phyloP scores from a whole-genome alignment of 2,329 filamentous ascomycete species.

The Penicillium sclerotigenum region DNA sequence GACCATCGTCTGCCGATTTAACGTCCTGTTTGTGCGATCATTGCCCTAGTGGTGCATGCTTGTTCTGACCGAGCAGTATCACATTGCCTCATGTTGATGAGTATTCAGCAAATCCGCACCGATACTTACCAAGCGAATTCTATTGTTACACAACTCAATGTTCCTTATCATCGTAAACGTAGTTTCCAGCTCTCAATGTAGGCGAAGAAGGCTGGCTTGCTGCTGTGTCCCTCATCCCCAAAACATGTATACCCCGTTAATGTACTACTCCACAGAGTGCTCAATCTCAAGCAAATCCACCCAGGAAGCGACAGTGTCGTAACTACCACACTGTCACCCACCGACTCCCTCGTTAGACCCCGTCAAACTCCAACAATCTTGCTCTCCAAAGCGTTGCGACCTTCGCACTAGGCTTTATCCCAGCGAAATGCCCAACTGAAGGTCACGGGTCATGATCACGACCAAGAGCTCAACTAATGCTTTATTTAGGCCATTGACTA shows the following conservation, averaged over 20 bases:
- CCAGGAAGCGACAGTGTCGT: neutral
- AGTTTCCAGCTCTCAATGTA: neutral
- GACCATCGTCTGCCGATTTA: neutral
- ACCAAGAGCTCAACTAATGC: neutral
- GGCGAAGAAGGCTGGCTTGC: neutral
- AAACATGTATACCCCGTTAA: neutral
- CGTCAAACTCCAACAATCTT: no score
- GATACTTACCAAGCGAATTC: slow-evolving; percentile 5
- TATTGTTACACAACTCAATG: slow-evolving; percentile 1
- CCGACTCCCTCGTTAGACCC: no score
- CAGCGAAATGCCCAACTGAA: neutral
- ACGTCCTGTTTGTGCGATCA: neutral
- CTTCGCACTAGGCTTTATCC: neutral
- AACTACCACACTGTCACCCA: neutral
- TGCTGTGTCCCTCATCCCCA: neutral
- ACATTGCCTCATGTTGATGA: neutral
- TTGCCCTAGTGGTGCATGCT: slow-evolving; percentile 4
- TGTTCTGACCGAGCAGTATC: slow-evolving; percentile 6
- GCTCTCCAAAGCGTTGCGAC: neutral
- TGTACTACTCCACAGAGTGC: neutral
- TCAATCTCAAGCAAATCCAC: neutral
- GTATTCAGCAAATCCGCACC: neutral
- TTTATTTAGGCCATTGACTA: neutral
- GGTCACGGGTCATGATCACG: no score
- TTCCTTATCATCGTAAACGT: neutral